Percentiles rank a stretch among this genome's conserved stretches.
Conservation (phyloP, 176 grass and related monocot species). For the Poa pratensis region DNA sequence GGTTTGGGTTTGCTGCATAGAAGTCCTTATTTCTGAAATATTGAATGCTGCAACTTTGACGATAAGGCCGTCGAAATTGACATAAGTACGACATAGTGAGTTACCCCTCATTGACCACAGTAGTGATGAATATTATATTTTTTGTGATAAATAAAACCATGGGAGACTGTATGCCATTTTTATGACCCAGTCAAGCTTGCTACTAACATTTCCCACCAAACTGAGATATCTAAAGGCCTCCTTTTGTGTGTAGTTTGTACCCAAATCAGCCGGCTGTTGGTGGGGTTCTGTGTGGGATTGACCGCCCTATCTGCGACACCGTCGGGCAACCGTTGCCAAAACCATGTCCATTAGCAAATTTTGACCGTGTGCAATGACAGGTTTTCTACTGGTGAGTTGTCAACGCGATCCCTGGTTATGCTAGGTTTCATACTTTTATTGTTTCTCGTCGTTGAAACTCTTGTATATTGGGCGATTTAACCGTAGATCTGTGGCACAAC, state of each 20-base stretch:
- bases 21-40: not conserved
- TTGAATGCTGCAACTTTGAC: conserved; percentile 3
- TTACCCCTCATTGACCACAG: not conserved
- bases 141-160: not conserved
- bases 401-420: not conserved
- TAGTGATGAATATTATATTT: not conserved
- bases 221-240: not conserved
- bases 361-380: no score
- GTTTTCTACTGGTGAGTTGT: no score
- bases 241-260: not conserved
- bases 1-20: not conserved
- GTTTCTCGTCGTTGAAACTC: not conserved
- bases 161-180: not conserved
- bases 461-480: not conserved
- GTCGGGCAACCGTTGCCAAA: no score
- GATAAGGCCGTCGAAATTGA: not conserved
- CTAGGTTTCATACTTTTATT: not conserved
- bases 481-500: not conserved
- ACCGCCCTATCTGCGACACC: no score
- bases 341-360: no score
- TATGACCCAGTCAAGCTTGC: not conserved
- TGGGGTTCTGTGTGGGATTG: no score
- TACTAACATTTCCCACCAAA: not conserved
- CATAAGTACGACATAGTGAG: not conserved
- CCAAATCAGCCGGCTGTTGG: not conserved